These are phyloP conservation scores for Thermothelomyces thermophilus DNA, from an alignment of 2,329 filamentous ascomycete genomes.

Conservation along the genomic window DNA sequence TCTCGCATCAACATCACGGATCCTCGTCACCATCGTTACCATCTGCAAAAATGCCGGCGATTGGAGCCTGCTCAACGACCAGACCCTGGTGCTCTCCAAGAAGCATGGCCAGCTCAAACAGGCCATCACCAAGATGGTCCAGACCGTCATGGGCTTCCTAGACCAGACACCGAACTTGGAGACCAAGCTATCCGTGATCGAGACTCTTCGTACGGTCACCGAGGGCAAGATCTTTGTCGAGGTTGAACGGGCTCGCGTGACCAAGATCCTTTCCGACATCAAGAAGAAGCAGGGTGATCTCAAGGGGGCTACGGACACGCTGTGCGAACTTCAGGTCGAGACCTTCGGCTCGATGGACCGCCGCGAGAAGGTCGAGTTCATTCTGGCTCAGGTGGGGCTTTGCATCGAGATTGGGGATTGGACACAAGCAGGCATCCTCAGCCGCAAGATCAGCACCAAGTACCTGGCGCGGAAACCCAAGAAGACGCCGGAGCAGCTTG, in stretches of 20 bases:
- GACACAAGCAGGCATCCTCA: slow-evolving; percentile 90
- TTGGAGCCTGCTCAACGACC: slow-evolving; percentile 93
- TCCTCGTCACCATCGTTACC: slow-evolving; percentile 82
- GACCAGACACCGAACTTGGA: slow-evolving; percentile 78
- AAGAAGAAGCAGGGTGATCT: slow-evolving; percentile 94
- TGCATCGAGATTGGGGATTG: slow-evolving; percentile 96
- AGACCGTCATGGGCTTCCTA: slow-evolving; percentile 88
- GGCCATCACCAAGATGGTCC: slow-evolving; percentile 98
- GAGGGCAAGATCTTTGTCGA: slow-evolving; percentile 99
- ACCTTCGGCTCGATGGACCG: slow-evolving; percentile 98
- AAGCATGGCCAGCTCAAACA: slow-evolving; percentile 99
- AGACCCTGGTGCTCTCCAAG: slow-evolving; percentile 92
- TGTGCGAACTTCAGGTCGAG: slow-evolving; percentile 97
- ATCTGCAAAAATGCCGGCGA: slow-evolving; percentile 89
- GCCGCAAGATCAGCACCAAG: slow-evolving; percentile 91
- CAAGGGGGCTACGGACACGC: slow-evolving; percentile 80
- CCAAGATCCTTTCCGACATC: slow-evolving; percentile 91
- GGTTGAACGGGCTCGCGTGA: slow-evolving; percentile 92
- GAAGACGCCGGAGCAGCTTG: slow-evolving; percentile 81
- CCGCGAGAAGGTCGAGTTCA: slow-evolving; percentile 98
- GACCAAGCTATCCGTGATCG: slow-evolving; percentile 87
- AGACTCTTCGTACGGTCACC: slow-evolving; percentile 90
- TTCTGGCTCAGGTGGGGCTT: slow-evolving; percentile 85
- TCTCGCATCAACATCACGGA: slow-evolving; percentile 85
- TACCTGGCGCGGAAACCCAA: slow-evolving; percentile 87